phyloP scores from a whole-genome alignment of 1,284 basidiomycete species.

The Pterula multifida region DNA sequence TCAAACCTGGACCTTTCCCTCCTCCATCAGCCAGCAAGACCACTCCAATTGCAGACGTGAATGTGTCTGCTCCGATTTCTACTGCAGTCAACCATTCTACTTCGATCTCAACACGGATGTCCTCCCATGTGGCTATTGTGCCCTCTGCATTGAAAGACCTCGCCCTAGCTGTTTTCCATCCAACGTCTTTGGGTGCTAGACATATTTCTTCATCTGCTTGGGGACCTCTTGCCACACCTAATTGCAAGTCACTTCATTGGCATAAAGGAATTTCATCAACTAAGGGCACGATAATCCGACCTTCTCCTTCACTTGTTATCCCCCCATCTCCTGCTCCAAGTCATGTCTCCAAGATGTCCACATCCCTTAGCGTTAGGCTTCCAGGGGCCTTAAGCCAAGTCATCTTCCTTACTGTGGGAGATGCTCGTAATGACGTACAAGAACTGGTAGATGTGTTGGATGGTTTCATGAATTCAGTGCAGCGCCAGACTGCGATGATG shows the following conservation, averaged over 20 bases:
- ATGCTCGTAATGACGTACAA: slow-evolving; percentile 35
- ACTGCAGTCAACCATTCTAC: slow-evolving; percentile 22
- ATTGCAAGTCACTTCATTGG: slow-evolving; percentile 16
- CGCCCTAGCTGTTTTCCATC: slow-evolving; percentile 42
- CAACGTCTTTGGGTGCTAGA: slow-evolving; percentile 25
- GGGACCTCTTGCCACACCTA: slow-evolving; percentile 12
- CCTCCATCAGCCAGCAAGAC: slow-evolving; percentile 21
- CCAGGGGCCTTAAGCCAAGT: slow-evolving; percentile 37
- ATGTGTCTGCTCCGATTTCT: neutral
- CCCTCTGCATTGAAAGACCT: slow-evolving; percentile 40
- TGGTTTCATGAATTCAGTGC: slow-evolving; percentile 39
- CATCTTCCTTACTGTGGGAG: slow-evolving; percentile 32
- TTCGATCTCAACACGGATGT: slow-evolving; percentile 19
- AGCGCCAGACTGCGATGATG: slow-evolving; percentile 29
- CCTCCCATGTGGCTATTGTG: slow-evolving; percentile 20
- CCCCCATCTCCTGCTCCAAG: slow-evolving; percentile 16
- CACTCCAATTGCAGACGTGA: slow-evolving; percentile 12
- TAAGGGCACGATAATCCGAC: slow-evolving; percentile 28
- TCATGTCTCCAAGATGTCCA: slow-evolving; percentile 18
- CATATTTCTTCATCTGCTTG: slow-evolving; percentile 18
- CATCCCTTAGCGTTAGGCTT: slow-evolving; percentile 30
- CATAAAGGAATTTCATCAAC: slow-evolving; percentile 20
- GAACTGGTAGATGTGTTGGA: slow-evolving; percentile 54
- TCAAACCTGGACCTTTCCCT: slow-evolving; percentile 19
- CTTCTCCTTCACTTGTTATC: slow-evolving; percentile 16